phyloP scores from a whole-genome alignment of 805 yeast genomes.

The Candida tibetensis region DNA sequence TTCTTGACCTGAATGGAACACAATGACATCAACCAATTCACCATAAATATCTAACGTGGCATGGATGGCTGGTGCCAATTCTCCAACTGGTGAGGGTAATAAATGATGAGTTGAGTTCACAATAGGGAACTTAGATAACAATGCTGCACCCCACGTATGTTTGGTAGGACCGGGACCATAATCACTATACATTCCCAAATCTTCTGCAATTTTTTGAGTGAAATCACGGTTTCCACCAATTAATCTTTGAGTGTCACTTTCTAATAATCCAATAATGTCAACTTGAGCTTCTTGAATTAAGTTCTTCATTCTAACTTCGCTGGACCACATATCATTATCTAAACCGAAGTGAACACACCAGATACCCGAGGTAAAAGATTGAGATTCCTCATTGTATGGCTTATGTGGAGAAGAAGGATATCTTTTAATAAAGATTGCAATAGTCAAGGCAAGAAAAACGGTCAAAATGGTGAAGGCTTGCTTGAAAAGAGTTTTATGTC shows the following conservation, averaged over 20 bases:
- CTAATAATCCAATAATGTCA: conserved; percentile 87
- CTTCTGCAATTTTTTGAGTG: conserved; percentile 88
- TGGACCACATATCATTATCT: conserved; percentile 97
- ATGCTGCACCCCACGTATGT: conserved; percentile 97
- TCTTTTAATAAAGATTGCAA: conserved; percentile 56
- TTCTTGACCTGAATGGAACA: conserved; percentile 97
- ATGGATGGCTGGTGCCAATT: conserved; percentile 95
- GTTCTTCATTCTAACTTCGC: conserved; percentile 85
- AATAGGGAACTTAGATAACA: conserved; percentile 92
- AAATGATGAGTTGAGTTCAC: conserved; percentile 85
- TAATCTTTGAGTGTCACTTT: conserved; percentile 89
- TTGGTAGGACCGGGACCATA: conserved; percentile 97
- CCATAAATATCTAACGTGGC: conserved; percentile 94
- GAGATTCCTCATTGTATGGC: conserved; percentile 46
- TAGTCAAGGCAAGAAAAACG: conserved; percentile 48
- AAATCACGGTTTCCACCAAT: conserved; percentile 95
- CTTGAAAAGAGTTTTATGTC: conserved; percentile 15
- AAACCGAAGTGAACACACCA: conserved; percentile 98
- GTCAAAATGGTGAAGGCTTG: conserved; percentile 36
- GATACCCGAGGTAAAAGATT: conserved; percentile 87
- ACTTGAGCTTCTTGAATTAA: conserved; percentile 81
- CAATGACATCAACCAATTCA: conserved; percentile 83
- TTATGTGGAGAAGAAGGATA: conserved; percentile 56
- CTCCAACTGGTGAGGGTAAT: conserved; percentile 96
- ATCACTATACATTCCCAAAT: conserved; percentile 90